These are phyloP conservation scores for Teunomyces barrocoloradensis DNA, from an alignment of 805 yeast genomes.

Conservation along the genomic window DNA sequence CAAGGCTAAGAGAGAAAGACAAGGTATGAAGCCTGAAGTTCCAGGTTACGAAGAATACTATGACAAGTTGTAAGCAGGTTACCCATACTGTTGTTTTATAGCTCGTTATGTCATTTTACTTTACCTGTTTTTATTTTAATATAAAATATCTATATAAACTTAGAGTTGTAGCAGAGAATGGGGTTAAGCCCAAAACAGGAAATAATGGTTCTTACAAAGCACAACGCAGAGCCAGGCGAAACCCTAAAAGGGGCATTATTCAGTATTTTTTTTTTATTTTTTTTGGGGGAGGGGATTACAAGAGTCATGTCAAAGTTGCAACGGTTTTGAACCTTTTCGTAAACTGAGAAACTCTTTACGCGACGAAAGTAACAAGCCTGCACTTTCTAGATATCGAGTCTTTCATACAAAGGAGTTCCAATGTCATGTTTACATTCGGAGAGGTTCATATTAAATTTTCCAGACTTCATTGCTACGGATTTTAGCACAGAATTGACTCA, in stretches of 20 bases:
- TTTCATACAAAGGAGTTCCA: too few relatives aligned
- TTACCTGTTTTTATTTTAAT: slow-evolving; percentile 6
- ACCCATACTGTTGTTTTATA: slow-evolving; percentile 10
- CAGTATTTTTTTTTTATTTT: background rate
- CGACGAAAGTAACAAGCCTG: background rate
- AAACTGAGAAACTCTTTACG: background rate
- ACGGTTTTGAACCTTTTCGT: slow-evolving; percentile 1
- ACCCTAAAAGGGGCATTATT: background rate
- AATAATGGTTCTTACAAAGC: background rate
- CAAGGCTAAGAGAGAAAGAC: slow-evolving; percentile 77
- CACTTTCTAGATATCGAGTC: background rate
- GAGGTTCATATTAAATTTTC: too few relatives aligned
- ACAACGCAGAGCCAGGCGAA: background rate
- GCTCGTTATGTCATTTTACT: slow-evolving; percentile 10
- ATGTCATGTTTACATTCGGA: too few relatives aligned
- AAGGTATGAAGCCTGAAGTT: slow-evolving; percentile 94
- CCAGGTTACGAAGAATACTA: slow-evolving; percentile 99
- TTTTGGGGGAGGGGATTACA: background rate
- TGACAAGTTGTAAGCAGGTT: slow-evolving; percentile 67
- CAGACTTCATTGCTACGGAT: too few relatives aligned
- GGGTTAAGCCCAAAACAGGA: background rate
- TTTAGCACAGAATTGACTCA: background rate
- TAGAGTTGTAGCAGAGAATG: background rate
- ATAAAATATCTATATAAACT: background rate
- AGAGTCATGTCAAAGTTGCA: background rate